These are phyloP conservation scores for Paradendryphiella salina DNA, from an alignment of 2,329 filamentous ascomycete species.

Conservation along the genomic window DNA sequence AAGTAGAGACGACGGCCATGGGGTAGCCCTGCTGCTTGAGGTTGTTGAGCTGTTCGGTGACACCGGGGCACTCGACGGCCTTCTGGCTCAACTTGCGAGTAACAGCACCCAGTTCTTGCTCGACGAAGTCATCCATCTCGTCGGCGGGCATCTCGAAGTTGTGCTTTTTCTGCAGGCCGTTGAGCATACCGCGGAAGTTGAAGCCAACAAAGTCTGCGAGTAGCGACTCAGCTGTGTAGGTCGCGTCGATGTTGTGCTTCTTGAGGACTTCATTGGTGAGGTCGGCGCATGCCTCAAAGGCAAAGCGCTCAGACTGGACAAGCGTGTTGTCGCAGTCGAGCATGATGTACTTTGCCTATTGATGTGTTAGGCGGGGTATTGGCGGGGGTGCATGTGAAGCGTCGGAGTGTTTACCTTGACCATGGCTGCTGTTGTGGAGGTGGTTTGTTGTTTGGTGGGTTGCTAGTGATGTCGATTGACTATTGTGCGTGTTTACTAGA, in stretches of 20 bases:
- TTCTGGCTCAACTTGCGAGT: slow-evolving; percentile 75
- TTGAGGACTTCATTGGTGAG: slow-evolving; percentile 84
- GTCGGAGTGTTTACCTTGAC: slow-evolving; percentile 32
- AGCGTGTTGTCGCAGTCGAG: slow-evolving; percentile 81
- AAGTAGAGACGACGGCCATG: slow-evolving; percentile 80
- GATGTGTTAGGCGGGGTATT: slow-evolving; percentile 24
- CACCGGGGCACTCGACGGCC: slow-evolving; percentile 69
- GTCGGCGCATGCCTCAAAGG: slow-evolving; percentile 87
- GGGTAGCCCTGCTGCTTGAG: slow-evolving; percentile 68
- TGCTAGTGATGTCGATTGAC: slow-evolving; percentile 26
- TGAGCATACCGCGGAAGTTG: slow-evolving; percentile 93
- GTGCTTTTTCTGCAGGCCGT: slow-evolving; percentile 73
- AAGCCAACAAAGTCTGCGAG: slow-evolving; percentile 88
- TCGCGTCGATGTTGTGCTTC: slow-evolving; percentile 64
- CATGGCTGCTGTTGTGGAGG: slow-evolving; percentile 32
- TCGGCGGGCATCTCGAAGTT: slow-evolving; percentile 68
- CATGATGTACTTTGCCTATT: slow-evolving; percentile 55
- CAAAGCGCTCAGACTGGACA: slow-evolving; percentile 85
- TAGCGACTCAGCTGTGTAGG: slow-evolving; percentile 77
- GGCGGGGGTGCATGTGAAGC: slow-evolving; percentile 21
- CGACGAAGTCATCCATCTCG: slow-evolving; percentile 75
- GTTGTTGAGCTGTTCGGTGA: slow-evolving; percentile 67
- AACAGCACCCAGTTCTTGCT: slow-evolving; percentile 77
- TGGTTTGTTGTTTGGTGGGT: slow-evolving; percentile 10
- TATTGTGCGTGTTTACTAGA: background rate